These are phyloP conservation scores for Triticum urartu DNA, from an alignment of 176 grass and related monocot genomes.

Conservation along the genomic window DNA sequence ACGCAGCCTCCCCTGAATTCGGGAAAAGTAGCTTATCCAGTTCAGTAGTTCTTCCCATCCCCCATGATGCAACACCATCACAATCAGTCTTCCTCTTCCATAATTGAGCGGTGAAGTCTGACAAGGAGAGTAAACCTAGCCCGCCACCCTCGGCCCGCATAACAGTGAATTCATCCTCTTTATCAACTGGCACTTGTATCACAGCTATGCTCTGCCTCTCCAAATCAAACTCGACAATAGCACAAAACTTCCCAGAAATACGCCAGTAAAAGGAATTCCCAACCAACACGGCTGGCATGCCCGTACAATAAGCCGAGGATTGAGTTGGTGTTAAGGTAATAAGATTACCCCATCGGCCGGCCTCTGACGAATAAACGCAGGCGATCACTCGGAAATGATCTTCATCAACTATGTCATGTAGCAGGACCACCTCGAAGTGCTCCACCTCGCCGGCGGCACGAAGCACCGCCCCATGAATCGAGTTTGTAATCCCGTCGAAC, in stretches of 20 bases:
- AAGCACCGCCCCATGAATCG: neutral
- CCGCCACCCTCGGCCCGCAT: neutral
- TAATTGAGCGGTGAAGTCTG: neutral
- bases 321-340: neutral
- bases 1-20: neutral
- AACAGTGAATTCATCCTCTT: neutral
- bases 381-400: neutral
- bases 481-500: too few relatives aligned
- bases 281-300: neutral
- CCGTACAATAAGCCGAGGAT: neutral
- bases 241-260: too few relatives aligned
- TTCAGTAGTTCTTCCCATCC: neutral
- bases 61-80: neutral
- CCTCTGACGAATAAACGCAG: neutral
- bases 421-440: neutral
- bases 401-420: neutral
- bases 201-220: neutral
- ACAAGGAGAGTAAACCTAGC: neutral
- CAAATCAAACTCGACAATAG: too few relatives aligned
- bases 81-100: neutral
- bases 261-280: neutral
- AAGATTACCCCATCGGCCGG: neutral
- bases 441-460: neutral
- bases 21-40: neutral
- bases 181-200: neutral